Percentiles rank a stretch among this genome's conserved stretches.
Evolutionary conservation across 306 rosid species (phyloP).

Genomic region (Lathyrus tuberosus): DNA sequence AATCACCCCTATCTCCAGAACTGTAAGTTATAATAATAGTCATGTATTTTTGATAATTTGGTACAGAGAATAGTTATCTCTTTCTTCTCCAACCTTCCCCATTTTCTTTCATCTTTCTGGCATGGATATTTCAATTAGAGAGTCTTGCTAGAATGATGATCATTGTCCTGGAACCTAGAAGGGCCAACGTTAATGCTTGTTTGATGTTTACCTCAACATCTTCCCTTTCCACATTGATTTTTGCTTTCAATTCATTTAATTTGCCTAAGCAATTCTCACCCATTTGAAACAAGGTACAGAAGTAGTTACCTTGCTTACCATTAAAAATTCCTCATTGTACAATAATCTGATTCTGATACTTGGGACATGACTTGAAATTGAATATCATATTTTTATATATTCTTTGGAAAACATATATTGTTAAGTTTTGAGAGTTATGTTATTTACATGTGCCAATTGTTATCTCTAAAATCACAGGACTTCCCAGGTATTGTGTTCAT

Average conservation of each 20-base stretch:
- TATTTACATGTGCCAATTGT: background rate
- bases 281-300: constrained; percentile 51
- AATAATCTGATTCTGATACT: constrained; percentile 42
- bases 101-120: constrained; percentile 38
- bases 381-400: constrained; percentile 46
- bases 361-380: constrained; percentile 43
- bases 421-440: constrained; percentile 33
- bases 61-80: constrained; percentile 3
- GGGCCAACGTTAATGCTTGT: constrained; percentile 34
- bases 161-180: constrained; percentile 34
- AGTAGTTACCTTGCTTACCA: constrained; percentile 56
- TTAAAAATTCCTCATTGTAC: constrained; percentile 46
- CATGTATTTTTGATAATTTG: constrained; percentile 17
- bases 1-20: constrained; percentile 72
- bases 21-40: constrained; percentile 65
- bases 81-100: constrained; percentile 10
- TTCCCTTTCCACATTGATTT: constrained; percentile 53
- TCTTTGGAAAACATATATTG: constrained; percentile 42
- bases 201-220: constrained; percentile 32
- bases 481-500: background rate
- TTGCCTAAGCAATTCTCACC: constrained; percentile 56
- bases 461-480: background rate
- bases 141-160: constrained; percentile 43
- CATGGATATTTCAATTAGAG: constrained; percentile 37
- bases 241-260: constrained; percentile 63